Evolutionary conservation across 1,284 basidiomycete genomes (phyloP), one percentile per base, ranked within the genome.

Genomic region (Sporisorium exsertum): DNA sequence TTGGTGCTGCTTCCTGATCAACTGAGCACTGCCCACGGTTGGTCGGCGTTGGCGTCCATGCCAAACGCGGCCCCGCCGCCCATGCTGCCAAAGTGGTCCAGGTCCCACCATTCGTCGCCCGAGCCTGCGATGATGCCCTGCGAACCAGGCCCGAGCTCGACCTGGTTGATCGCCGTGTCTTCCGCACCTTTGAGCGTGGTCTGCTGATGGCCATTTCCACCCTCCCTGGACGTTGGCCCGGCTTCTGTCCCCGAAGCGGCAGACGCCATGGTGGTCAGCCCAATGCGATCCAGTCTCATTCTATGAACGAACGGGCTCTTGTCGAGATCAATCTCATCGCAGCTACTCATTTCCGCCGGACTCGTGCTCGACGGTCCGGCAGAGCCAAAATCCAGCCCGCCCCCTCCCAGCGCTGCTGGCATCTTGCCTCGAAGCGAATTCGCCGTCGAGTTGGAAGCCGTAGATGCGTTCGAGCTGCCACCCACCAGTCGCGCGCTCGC

Each of bases 351-450:
- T 73, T 71, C 75, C 66, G 75, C 67, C 71, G 75, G 75, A 73
- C 75, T 77, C 67, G 75, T 73, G 71, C 75, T 77, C 66, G 67
- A 73, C 66, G 75, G 75, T 65, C 71, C 64, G 67, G 71, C 67
- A 73, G 71, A 77, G 75, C 75, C 75, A 77, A 73, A 73, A 68
- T 77, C 75, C 71, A 77, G 75, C 63, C 71, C 75, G 53, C 43
- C 66, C n/a, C 54, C 70, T 58, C 58, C 71, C 42, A 73, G 50
- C 50, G 58, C 49, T 1, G 57, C 50, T 51, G 76, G 56, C 68
- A 70, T 26, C 63, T 74, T 78, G 61, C 60, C 58, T 52, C 71
- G 60, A 24, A 74, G 55, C 56, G 72, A 68, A 60, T 66, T 66
- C 20, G 62, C 20, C 15, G 72, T 78, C 55, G 72, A 74, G 50